Conservation (phyloP, 345 rosid genomes). For the Populus deltoides region DNA sequence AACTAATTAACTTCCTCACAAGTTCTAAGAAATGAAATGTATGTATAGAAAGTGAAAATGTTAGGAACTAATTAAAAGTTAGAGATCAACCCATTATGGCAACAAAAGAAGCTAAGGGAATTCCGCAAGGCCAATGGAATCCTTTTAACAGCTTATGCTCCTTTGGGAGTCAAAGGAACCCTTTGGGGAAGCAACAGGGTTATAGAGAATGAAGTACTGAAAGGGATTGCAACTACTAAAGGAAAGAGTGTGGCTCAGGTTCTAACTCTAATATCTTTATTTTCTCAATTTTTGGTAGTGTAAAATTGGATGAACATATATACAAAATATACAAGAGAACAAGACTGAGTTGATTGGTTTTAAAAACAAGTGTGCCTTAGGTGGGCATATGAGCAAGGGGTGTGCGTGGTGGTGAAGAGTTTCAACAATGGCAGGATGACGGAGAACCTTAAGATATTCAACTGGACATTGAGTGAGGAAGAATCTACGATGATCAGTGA, state of each 20-base stretch:
- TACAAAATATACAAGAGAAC: neutral
- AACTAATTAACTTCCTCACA: neutral
- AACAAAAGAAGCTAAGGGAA: slow-evolving; percentile 61
- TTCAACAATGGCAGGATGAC: slow-evolving; percentile 53
- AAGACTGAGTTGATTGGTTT: neutral
- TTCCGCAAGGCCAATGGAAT: slow-evolving; percentile 55
- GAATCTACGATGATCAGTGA: slow-evolving; percentile 41
- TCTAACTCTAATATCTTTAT: neutral
- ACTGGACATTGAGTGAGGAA: slow-evolving; percentile 49
- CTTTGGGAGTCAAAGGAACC: slow-evolving; percentile 61
- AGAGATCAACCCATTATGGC: slow-evolving; percentile 85
- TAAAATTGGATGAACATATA: neutral
- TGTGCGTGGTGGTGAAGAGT: slow-evolving; percentile 50
- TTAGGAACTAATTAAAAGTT: slow-evolving; percentile 41
- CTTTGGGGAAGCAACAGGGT: slow-evolving; percentile 65
- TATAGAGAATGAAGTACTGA: slow-evolving; percentile 58
- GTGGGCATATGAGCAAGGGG: slow-evolving; percentile 60
- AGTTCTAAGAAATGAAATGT: neutral
- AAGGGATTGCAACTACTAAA: slow-evolving; percentile 57
- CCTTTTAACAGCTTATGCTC: slow-evolving; percentile 55
- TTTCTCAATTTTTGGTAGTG: neutral
- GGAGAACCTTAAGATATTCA: slow-evolving; percentile 55
- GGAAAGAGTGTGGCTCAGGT: slow-evolving; percentile 83
- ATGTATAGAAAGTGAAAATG: neutral
- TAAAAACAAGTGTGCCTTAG: slow-evolving; percentile 38